phyloP scores from a whole-genome alignment of 2,329 filamentous ascomycete genomes.

The Penicillium rolfsii region DNA sequence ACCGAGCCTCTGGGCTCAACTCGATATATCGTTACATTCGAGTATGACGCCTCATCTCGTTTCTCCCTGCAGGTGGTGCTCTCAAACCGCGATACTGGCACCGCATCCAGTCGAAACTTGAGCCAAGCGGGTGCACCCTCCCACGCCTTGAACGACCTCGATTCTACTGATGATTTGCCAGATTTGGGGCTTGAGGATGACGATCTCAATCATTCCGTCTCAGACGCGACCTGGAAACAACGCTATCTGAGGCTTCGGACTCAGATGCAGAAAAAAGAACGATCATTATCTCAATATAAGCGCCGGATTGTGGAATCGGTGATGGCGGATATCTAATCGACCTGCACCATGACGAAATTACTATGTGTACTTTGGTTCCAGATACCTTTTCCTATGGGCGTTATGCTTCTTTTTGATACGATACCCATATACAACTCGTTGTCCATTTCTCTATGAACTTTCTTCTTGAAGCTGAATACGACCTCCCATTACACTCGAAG shows the following conservation, averaged over 20 bases:
- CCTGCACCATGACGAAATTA: constrained; percentile 4
- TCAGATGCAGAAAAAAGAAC: constrained; percentile 46
- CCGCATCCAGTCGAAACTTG: constrained; percentile 6
- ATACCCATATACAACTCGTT: constrained; percentile 3
- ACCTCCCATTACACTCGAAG: neutral
- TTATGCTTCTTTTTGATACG: neutral
- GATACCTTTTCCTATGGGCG: neutral
- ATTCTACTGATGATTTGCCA: constrained; percentile 26
- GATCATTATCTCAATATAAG: constrained; percentile 44
- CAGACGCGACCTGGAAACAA: constrained; percentile 45
- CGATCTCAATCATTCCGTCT: constrained; percentile 23
- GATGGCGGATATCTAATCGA: constrained; percentile 44
- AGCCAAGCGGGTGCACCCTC: constrained; percentile 8
- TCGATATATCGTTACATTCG: constrained; percentile 32
- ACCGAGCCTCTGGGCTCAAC: constrained; percentile 8
- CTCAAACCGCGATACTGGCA: constrained; percentile 22
- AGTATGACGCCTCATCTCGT: constrained; percentile 31
- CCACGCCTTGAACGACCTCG: neutral
- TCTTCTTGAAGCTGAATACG: neutral
- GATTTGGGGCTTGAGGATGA: constrained; percentile 37
- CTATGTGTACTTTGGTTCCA: constrained; percentile 1
- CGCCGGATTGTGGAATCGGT: constrained; percentile 49
- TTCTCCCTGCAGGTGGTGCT: constrained; percentile 35
- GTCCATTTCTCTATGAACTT: neutral
- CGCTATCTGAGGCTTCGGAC: constrained; percentile 43